A percentile compares a stretch with the other conserved stretches of the same genome.
These are phyloP conservation scores for Rhodofomes roseus DNA, from an alignment of 1,284 basidiomycete species.

Conservation along the genomic window DNA sequence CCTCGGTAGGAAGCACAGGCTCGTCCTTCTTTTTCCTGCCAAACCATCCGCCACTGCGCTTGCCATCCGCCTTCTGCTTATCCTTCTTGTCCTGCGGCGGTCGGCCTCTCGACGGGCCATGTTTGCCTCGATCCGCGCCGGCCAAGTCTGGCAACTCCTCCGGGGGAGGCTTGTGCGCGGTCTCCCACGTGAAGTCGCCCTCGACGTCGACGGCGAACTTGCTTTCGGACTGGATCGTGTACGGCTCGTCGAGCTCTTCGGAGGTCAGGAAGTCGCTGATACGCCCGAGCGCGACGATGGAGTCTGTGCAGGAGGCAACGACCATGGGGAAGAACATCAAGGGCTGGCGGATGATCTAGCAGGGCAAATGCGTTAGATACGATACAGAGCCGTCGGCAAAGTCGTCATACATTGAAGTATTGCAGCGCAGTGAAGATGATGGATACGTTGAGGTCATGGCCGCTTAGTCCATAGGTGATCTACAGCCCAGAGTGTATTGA, in stretches of 20 bases:
- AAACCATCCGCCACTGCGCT: conserved; percentile 8
- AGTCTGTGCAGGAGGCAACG: conserved; percentile 50
- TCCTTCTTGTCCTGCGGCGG: conserved; percentile 11
- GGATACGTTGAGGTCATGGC: conserved; percentile 63
- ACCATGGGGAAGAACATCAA: conserved; percentile 51
- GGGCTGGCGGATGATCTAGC: conserved; percentile 49
- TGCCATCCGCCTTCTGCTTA: conserved; percentile 9
- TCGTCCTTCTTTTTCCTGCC: conserved; percentile 15
- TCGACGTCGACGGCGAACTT: conserved; percentile 52
- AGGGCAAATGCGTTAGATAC: neutral
- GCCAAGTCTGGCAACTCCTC: neutral
- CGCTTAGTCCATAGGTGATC: conserved; percentile 68
- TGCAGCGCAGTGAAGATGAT: conserved; percentile 74
- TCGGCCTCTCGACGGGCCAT: neutral
- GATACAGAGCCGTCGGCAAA: neutral
- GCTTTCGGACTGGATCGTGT: conserved; percentile 3
- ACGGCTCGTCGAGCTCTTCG: conserved; percentile 10
- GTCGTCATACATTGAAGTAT: conserved; percentile 61
- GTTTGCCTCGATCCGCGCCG: neutral
- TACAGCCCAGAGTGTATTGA: conserved; percentile 16
- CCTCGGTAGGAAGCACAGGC: conserved; percentile 21
- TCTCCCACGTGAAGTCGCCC: conserved; percentile 72
- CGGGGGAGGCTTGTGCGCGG: conserved; percentile 32
- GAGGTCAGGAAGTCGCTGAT: conserved; percentile 55
- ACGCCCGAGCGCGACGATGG: conserved; percentile 58